Conservation (phyloP, 2,329 filamentous ascomycete genomes). For the Endothia cerciana region DNA sequence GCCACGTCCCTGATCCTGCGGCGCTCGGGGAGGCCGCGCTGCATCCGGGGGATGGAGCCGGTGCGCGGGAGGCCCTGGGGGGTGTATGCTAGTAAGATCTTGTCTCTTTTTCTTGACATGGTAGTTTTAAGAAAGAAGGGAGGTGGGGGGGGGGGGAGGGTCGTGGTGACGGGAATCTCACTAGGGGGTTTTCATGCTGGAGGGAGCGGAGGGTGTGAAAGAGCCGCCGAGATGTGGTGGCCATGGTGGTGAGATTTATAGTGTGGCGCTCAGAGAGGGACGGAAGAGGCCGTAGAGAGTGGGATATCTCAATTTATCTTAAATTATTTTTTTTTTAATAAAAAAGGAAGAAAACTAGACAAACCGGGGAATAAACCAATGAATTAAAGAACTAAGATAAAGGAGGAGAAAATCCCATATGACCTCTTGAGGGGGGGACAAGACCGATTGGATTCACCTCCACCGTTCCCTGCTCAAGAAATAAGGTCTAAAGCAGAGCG, state of each 20-base stretch:
- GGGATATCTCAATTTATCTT: not conserved
- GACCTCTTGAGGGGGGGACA: not conserved
- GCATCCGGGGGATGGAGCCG: slow-evolving; percentile 73
- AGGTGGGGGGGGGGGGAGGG: not conserved
- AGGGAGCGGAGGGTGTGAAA: slow-evolving; percentile 59
- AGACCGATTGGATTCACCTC: not conserved
- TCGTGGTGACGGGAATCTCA: slow-evolving; percentile 44
- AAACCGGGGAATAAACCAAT: too few relatives aligned
- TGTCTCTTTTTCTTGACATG: not conserved
- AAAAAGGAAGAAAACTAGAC: too few relatives aligned
- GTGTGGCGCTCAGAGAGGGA: not conserved
- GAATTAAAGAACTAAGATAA: not conserved
- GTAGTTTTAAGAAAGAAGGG: too few relatives aligned
- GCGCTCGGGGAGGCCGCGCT: slow-evolving; percentile 79
- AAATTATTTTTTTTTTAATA: too few relatives aligned
- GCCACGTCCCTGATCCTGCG: slow-evolving; percentile 81
- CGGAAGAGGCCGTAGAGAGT: not conserved
- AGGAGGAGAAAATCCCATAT: not conserved
- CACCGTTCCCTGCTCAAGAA: not conserved
- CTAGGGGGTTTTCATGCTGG: slow-evolving; percentile 86
- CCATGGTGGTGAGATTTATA: slow-evolving; percentile 19
- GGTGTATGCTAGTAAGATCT: not conserved
- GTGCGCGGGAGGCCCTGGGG: slow-evolving; percentile 80
- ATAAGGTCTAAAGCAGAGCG: not conserved
- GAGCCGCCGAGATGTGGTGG: slow-evolving; percentile 32